Evolutionary conservation across 2,329 filamentous ascomycete species (phyloP).

Genomic region (Pseudopithomyces maydicus): DNA sequence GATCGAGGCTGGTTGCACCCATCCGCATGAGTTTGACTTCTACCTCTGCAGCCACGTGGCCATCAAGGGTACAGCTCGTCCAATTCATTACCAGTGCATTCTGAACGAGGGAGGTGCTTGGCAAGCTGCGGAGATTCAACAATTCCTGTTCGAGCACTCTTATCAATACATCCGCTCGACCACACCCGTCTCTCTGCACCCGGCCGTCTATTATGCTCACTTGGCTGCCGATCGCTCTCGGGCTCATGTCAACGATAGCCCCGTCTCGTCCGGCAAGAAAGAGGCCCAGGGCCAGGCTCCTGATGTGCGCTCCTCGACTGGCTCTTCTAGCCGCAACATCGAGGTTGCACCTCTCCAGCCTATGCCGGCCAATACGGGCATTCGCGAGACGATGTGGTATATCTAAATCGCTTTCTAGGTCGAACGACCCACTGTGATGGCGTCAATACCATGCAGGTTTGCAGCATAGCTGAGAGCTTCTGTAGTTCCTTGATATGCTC

Average conservation of each 20-base stretch:
- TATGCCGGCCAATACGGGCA: slow-evolving; percentile 46
- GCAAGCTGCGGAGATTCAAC: slow-evolving; percentile 72
- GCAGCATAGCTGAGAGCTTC: too few relatives aligned
- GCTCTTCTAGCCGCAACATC: slow-evolving; percentile 32
- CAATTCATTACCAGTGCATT: slow-evolving; percentile 90
- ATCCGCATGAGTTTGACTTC: slow-evolving; percentile 90
- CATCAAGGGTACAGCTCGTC: slow-evolving; percentile 91
- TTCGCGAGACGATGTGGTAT: slow-evolving; percentile 56
- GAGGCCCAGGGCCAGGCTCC: slow-evolving; percentile 35
- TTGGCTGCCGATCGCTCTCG: slow-evolving; percentile 81
- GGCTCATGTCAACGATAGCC: slow-evolving; percentile 66
- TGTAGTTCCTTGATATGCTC: neutral
- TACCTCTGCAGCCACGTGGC: slow-evolving; percentile 74
- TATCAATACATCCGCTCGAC: slow-evolving; percentile 94
- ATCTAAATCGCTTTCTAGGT: slow-evolving; percentile 38
- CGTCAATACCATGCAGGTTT: too few relatives aligned
- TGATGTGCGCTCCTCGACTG: slow-evolving; percentile 32
- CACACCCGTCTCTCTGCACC: slow-evolving; percentile 85
- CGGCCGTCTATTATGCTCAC: slow-evolving; percentile 95
- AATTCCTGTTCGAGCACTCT: slow-evolving; percentile 91
- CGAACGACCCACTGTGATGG: neutral
- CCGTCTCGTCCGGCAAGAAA: slow-evolving; percentile 46
- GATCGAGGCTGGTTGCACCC: slow-evolving; percentile 87
- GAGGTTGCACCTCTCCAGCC: slow-evolving; percentile 47
- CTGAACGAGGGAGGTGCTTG: slow-evolving; percentile 74